These are phyloP conservation scores for Hypomontagnella submonticulosa DNA, from an alignment of 495 filamentous ascomycete species.

Conservation along the genomic window DNA sequence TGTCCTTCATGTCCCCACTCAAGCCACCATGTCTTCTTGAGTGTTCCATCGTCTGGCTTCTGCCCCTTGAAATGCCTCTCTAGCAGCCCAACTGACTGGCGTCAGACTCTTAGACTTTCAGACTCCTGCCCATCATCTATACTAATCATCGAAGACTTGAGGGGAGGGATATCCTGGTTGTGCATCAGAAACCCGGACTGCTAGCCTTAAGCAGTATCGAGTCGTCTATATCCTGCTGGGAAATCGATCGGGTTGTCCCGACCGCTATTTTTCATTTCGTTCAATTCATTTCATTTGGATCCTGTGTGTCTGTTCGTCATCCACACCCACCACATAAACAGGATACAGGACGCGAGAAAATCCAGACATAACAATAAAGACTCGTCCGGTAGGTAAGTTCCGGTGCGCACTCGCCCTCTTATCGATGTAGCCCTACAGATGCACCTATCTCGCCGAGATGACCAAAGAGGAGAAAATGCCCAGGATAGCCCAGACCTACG, in stretches of 20 bases:
- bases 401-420: slow-evolving; percentile 4
- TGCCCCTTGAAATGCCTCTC: slow-evolving; percentile 36
- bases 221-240: background rate
- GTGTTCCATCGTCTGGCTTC: slow-evolving; percentile 29
- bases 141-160: slow-evolving; percentile 7
- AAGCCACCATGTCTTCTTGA: slow-evolving; percentile 39
- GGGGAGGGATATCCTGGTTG: slow-evolving; percentile 13
- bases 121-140: slow-evolving; percentile 7
- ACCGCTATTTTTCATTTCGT: slow-evolving; percentile 15
- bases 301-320: slow-evolving; percentile 17
- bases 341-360: background rate
- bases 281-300: slow-evolving; percentile 23
- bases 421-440: slow-evolving; percentile 21
- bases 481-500: slow-evolving; percentile 5
- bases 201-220: slow-evolving; percentile 27
- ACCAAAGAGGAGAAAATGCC: slow-evolving; percentile 7
- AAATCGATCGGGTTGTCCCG: slow-evolving; percentile 37
- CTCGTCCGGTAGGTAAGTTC: slow-evolving; percentile 21
- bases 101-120: slow-evolving; percentile 14
- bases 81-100: slow-evolving; percentile 10
- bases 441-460: slow-evolving; percentile 9
- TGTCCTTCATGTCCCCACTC: slow-evolving; percentile 28
- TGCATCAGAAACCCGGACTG: slow-evolving; percentile 18
- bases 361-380: slow-evolving; percentile 11
- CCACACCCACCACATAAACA: slow-evolving; percentile 16